Percentiles rank a stretch among this genome's conserved stretches.
These are phyloP conservation scores for Vaccinium corymbosum DNA, from an alignment of 148 eudicot genomes.

Conservation along the genomic window DNA sequence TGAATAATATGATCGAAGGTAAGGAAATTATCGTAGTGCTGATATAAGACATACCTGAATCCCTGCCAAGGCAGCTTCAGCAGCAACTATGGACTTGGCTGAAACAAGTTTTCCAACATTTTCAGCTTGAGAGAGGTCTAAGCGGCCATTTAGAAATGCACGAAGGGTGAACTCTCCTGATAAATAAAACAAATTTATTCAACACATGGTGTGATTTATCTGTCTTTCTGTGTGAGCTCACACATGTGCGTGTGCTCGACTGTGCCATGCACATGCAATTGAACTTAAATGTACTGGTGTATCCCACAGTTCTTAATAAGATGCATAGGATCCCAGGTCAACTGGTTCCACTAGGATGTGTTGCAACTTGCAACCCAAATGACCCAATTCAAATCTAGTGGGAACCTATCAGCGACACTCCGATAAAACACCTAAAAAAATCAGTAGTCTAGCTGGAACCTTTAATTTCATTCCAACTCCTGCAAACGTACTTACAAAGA, in stretches of 20 bases:
- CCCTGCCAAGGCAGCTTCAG: constrained; percentile 96
- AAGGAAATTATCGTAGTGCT: neutral
- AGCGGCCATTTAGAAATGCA: constrained; percentile 92
- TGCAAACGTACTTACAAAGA: neutral
- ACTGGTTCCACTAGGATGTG: neutral
- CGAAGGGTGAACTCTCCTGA: constrained; percentile 98
- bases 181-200: constrained; percentile 7
- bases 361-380: neutral
- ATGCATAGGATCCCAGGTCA: neutral
- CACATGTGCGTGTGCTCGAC: neutral
- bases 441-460: neutral
- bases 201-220: neutral
- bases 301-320: neutral
- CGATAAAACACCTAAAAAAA: neutral
- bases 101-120: constrained; percentile 84
- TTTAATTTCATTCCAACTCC: neutral
- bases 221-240: neutral
- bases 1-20: neutral
- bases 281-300: neutral
- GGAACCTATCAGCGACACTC: neutral
- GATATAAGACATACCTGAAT: constrained; percentile 56
- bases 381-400: neutral
- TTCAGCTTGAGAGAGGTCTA: constrained; percentile 96
- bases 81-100: constrained; percentile 79
- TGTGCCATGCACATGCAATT: neutral